Evolutionary conservation across 2,329 filamentous ascomycete species (phyloP), one percentile per base, ranked within the genome.

Genomic region (Fusarium tricinctum): DNA sequence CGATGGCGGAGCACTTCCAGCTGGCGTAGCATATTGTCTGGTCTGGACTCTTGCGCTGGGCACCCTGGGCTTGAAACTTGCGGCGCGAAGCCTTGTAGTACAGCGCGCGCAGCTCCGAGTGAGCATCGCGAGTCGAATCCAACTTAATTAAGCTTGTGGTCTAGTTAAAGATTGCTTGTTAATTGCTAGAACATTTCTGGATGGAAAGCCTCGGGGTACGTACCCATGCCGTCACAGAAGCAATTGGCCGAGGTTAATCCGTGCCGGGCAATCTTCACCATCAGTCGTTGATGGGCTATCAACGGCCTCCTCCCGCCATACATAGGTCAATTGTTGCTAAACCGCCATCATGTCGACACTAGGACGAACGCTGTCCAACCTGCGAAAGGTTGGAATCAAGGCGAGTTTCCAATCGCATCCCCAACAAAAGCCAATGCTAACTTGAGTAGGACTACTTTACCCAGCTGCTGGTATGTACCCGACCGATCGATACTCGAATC

Each of bases 351-450:
- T 99, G 96, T 98, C 96, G 85, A 97, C 93, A 64, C 84, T 97
- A 75, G 81, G 90, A 72, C 91, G 96, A 82, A 97, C 95, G 26
- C 82, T 97, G 77, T 87, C 90, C 81, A 97, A 97, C 81, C 80
- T 97, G 78, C 91, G 93, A 85, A 91, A 89, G 83, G 89, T 97
- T 78, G 96, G 96, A 56, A 77, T 97, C 77, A 97, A 94, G 91
- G 94, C 94, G 81, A 69, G 81, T 52, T 6, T 43, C 22, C 44
- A 30, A 15, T 9, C 22, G 12, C 22, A 17, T 38, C 9, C 8
- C 40, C 40, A 66, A 57, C 40, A 44, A 33, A 38, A 45, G 14
- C 19, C 40, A 42, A 65, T 63, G 55, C 69, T 74, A 51, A 74
- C 72, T 46, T 59, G 42, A 54, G 44, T 77, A 97, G 94, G 92